A percentile compares a stretch with the other conserved stretches of the same genome.
Evolutionary conservation across 306 rosid genomes (phyloP).

Genomic region (Cucurbita pepo): DNA sequence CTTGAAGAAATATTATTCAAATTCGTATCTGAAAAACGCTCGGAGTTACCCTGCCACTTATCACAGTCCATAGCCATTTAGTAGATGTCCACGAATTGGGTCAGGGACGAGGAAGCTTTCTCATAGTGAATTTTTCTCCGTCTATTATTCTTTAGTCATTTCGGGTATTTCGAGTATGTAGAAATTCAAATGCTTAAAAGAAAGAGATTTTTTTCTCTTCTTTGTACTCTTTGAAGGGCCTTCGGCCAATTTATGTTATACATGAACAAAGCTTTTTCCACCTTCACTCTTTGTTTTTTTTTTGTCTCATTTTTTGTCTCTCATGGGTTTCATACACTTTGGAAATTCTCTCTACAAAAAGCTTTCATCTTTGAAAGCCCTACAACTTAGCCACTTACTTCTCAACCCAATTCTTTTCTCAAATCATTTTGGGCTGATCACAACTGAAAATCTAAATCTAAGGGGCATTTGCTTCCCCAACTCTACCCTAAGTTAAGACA

Average conservation of each 20-base stretch:
- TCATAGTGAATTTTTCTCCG: too few species aligned
- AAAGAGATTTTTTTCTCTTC: constrained; percentile 6
- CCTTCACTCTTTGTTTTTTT: not conserved
- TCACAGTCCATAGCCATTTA: too few species aligned
- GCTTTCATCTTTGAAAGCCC: constrained; percentile 74
- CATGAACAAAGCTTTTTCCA: constrained; percentile 7
- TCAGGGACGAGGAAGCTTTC: too few species aligned
- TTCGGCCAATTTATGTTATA: constrained; percentile 54
- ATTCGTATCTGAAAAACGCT: not conserved
- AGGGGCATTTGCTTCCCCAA: not conserved
- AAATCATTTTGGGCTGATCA: constrained; percentile 42
- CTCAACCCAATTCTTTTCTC: constrained; percentile 29
- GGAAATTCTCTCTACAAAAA: constrained; percentile 47
- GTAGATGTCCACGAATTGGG: too few species aligned
- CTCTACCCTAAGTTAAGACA: constrained; percentile 18
- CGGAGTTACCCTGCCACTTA: too few species aligned
- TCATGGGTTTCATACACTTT: constrained; percentile 7
- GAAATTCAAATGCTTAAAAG: not conserved
- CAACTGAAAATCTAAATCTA: constrained; percentile 32
- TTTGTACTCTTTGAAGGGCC: constrained; percentile 32
- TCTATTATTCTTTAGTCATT: too few species aligned
- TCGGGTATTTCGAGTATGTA: too few species aligned
- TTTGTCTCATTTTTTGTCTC: not conserved
- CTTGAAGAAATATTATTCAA: not conserved
- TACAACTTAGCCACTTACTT: not conserved